Conservation (phyloP, 2,329 filamentous ascomycete genomes). For the Xylaria polymorpha region DNA sequence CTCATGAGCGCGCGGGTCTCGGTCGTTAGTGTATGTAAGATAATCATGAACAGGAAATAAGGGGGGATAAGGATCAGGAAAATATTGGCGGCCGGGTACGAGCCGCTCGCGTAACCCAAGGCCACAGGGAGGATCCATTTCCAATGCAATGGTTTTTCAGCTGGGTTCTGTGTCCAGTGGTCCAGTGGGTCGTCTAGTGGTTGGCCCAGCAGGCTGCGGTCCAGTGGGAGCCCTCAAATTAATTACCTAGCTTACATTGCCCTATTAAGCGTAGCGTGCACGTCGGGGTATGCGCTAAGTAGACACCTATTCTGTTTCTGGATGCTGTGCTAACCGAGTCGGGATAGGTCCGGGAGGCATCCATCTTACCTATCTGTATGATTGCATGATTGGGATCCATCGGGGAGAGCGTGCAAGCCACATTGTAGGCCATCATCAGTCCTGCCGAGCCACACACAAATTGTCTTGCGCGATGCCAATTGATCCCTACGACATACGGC, state of each 20-base stretch:
- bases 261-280: background rate
- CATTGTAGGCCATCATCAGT: slow-evolving; percentile 4
- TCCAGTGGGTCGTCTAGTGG: slow-evolving; percentile 3
- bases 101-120: slow-evolving; percentile 7
- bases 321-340: background rate
- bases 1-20: slow-evolving; percentile 42
- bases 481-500: slow-evolving; percentile 3
- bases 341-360: slow-evolving; percentile 32
- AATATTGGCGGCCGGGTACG: slow-evolving; percentile 19
- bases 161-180: background rate
- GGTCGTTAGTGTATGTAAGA: slow-evolving; percentile 21
- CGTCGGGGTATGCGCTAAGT: background rate
- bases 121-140: background rate
- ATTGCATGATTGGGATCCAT: background rate
- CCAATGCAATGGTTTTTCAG: slow-evolving; percentile 6
- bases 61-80: slow-evolving; percentile 16
- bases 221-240: slow-evolving; percentile 8
- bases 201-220: background rate
- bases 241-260: background rate
- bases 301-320: slow-evolving; percentile 16
- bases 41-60: slow-evolving; percentile 14
- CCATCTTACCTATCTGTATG: slow-evolving; percentile 13
- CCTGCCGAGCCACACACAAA: slow-evolving; percentile 28
- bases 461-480: slow-evolving; percentile 8
- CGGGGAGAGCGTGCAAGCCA: slow-evolving; percentile 25